Base-by-base conservation (phyloP, 2,329 filamentous ascomycete species). In the Ciborinia camelliae region DNA sequence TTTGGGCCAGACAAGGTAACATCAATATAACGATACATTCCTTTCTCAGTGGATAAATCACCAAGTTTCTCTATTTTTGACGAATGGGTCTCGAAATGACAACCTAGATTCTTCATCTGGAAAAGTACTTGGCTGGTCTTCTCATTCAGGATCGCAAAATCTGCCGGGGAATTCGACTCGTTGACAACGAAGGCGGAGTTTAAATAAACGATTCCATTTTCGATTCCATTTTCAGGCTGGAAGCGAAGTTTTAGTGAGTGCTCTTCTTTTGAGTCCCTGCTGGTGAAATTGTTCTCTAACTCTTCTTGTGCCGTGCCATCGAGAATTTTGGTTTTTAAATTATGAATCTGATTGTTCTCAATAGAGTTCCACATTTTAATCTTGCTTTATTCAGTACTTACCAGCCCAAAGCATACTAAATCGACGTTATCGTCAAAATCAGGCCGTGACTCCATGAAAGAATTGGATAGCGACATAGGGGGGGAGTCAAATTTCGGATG, bases 1-100 rank as follows among this genome's bases (percentile, higher is more conserved):
- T 9, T 58, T 15, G 60, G 28, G 6, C 66, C 66, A 59, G 64
- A 64, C 1, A 67, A n/a, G 30, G 57, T 61, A 37, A 67, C 61
- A n/a, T 66, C 61, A 9, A 66, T 7, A 35, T 20, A 23, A 18
- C 8, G 1, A 26, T 26, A 37, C n/a, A 9, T 15, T 12, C 23
- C n/a, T 26, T 37, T 54, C 20, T 54, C 51, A 12, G 30, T n/a
- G 7, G 14, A 37, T 15, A n/a, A 18, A n/a, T 54, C 28, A 54
- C 12, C 23, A 14, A 5, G 20, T 26, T 18, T 48, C 23, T 48
- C 45, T 15, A n/a, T n/a, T n/a, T 3, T 35, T 26, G 51, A 53
- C 20, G n/a, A 8, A 54, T 23, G 4, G 8, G 10, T 23, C 30
- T 37, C 51, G 23, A 37, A 54, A 37, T 9, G 51, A 18, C 51